These are phyloP conservation scores for Przewalskia tangutica DNA, from an alignment of 257 asterid genomes.

Conservation along the genomic window DNA sequence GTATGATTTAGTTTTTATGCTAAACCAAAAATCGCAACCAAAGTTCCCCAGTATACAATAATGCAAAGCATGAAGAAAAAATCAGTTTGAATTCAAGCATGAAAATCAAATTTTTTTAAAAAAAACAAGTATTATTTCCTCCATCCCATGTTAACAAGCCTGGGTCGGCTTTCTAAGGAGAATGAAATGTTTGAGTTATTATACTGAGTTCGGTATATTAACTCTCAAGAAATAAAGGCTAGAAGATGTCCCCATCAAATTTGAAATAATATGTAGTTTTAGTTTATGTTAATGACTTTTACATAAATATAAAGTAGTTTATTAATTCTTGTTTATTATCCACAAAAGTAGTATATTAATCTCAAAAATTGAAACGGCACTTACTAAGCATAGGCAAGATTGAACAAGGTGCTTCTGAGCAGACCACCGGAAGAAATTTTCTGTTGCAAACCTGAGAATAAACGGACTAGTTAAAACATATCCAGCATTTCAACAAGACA, in stretches of 20 bases:
- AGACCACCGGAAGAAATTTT: constrained; percentile 79
- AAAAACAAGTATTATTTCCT: background rate
- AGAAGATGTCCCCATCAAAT: background rate
- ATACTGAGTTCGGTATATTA: background rate
- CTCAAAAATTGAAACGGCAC: constrained; percentile 21
- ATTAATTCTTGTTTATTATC: background rate
- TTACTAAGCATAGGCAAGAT: constrained; percentile 72
- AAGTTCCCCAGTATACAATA: background rate
- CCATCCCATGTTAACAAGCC: background rate
- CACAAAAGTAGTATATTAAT: background rate
- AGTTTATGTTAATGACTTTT: background rate
- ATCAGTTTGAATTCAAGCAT: background rate
- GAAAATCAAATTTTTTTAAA: background rate
- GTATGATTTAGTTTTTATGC: background rate
- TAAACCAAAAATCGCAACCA: background rate
- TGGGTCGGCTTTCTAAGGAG: background rate
- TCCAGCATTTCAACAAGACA: background rate
- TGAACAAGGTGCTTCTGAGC: constrained; percentile 57
- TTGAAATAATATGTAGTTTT: background rate
- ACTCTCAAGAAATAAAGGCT: background rate
- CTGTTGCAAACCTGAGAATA: constrained; percentile 72
- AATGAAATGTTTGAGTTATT: background rate
- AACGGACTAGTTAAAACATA: background rate
- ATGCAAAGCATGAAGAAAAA: background rate
- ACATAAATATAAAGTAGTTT: background rate